Evolutionary conservation across 2,329 filamentous ascomycete genomes (phyloP).

Genomic region (Penicillium decumbens): DNA sequence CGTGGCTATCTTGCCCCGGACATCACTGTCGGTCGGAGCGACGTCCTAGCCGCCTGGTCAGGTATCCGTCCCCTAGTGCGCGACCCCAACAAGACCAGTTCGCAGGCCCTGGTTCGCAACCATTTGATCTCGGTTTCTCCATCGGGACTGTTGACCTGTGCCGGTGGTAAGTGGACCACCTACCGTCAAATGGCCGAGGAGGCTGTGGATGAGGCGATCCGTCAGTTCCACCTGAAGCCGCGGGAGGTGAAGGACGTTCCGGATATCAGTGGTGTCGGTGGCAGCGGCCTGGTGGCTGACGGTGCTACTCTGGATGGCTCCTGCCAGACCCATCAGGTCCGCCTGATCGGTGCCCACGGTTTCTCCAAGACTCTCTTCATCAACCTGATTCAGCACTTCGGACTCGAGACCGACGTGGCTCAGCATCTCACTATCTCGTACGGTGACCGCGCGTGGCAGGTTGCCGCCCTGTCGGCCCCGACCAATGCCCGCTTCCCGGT

Average conservation of each 20-base stretch:
- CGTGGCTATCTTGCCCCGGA: constrained; percentile 76
- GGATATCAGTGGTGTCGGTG: constrained; percentile 65
- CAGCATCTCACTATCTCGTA: constrained; percentile 84
- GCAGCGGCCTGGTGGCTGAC: constrained; percentile 66
- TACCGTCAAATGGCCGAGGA: constrained; percentile 93
- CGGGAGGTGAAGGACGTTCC: constrained; percentile 57
- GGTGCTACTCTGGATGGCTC: constrained; percentile 65
- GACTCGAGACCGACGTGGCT: constrained; percentile 85
- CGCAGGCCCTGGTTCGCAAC: constrained; percentile 81
- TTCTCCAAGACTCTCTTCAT: constrained; percentile 91
- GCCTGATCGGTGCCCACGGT: constrained; percentile 77
- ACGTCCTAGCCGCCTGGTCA: constrained; percentile 87
- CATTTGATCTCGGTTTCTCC: constrained; percentile 76
- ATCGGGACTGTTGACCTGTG: constrained; percentile 76
- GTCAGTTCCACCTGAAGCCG: constrained; percentile 60
- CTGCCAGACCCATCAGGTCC: constrained; percentile 79
- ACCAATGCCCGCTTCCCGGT: constrained; percentile 78
- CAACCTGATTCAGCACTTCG: constrained; percentile 89
- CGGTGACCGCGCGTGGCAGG: constrained; percentile 87
- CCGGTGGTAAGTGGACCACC: constrained; percentile 88
- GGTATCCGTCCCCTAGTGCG: constrained; percentile 82
- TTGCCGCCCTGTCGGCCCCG: constrained; percentile 71
- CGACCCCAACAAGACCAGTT: constrained; percentile 79
- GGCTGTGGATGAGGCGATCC: constrained; percentile 74
- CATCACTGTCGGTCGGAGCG: constrained; percentile 76